Conservation (phyloP, 1,284 basidiomycete genomes). For the Malassezia pachydermatis region DNA sequence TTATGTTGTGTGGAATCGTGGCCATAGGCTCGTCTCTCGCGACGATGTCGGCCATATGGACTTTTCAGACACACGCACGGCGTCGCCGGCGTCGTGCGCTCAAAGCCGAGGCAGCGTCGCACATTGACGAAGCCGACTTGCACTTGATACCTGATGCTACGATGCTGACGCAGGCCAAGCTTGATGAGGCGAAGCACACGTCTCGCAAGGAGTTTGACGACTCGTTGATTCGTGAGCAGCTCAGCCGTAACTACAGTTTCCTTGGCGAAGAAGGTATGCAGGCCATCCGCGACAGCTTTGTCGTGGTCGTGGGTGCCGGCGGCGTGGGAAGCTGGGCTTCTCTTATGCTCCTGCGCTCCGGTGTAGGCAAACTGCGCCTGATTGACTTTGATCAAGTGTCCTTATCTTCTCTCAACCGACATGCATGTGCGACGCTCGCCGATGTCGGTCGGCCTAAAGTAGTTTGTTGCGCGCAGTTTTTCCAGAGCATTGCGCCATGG, state of each 20-base stretch:
- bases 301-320: conserved; percentile 85
- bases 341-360: conserved; percentile 59
- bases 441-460: conserved; percentile 96
- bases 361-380: conserved; percentile 35
- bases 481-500: conserved; percentile 60
- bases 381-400: conserved; percentile 50
- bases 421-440: conserved; percentile 77
- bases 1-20: conserved; percentile 23
- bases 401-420: conserved; percentile 54
- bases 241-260: conserved; percentile 88
- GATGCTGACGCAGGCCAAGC: not conserved
- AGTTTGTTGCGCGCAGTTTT: conserved; percentile 64
- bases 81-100: conserved; percentile 21
- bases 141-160: not conserved
- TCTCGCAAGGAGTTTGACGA: too few relatives aligned
- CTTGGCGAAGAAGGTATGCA: conserved; percentile 82
- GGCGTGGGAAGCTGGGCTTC: conserved; percentile 94
- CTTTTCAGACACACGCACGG: conserved; percentile 25
- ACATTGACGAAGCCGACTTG: too few relatives aligned
- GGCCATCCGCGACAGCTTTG: conserved; percentile 63
- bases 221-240: conserved; percentile 54
- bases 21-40: conserved; percentile 34
- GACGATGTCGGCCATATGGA: conserved; percentile 27
- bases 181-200: conserved; percentile 7
- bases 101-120: not conserved